A percentile compares a stretch with the other conserved stretches of the same genome.
Evolutionary conservation across 805 yeast species (phyloP).

Genomic region (Cyberlindnera subsufficiens): DNA sequence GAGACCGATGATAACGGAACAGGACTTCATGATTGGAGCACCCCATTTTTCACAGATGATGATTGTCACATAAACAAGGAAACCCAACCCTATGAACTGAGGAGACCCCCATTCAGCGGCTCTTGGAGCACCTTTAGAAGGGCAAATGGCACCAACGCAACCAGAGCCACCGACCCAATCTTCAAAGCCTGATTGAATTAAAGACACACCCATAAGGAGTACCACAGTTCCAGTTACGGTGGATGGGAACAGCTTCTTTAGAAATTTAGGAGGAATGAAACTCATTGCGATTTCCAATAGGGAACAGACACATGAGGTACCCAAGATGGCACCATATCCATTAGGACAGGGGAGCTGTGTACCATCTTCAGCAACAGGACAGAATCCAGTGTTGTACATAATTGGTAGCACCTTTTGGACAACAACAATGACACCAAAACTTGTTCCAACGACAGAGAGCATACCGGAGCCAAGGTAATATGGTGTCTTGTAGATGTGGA

Average conservation of each 20-base stretch:
- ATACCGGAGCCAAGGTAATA: conserved; percentile 87
- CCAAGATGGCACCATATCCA: conserved; percentile 82
- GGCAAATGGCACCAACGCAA: conserved; percentile 46
- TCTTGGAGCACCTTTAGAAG: conserved; percentile 47
- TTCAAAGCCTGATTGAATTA: conserved; percentile 67
- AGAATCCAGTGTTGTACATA: conserved; percentile 69
- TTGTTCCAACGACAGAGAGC: conserved; percentile 84
- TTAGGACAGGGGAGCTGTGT: conserved; percentile 73
- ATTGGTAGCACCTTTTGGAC: conserved; percentile 71
- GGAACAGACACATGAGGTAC: conserved; percentile 71
- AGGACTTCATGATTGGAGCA: conserved; percentile 89
- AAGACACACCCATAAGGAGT: conserved; percentile 68
- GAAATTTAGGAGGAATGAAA: conserved; percentile 66
- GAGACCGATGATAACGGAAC: conserved; percentile 84
- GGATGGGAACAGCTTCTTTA: conserved; percentile 79
- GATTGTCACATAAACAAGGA: conserved; percentile 70
- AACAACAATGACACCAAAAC: conserved; percentile 82
- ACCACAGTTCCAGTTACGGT: conserved; percentile 93
- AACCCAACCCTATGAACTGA: conserved; percentile 82
- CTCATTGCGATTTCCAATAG: conserved; percentile 66
- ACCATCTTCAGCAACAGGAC: conserved; percentile 63
- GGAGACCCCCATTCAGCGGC: conserved; percentile 80
- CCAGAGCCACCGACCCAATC: conserved; percentile 89
- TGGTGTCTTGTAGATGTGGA: conserved; percentile 68
- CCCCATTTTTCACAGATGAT: conserved; percentile 82